These are phyloP conservation scores for Kazachstania taianensis DNA, from an alignment of 805 yeast genomes.

Conservation along the genomic window DNA sequence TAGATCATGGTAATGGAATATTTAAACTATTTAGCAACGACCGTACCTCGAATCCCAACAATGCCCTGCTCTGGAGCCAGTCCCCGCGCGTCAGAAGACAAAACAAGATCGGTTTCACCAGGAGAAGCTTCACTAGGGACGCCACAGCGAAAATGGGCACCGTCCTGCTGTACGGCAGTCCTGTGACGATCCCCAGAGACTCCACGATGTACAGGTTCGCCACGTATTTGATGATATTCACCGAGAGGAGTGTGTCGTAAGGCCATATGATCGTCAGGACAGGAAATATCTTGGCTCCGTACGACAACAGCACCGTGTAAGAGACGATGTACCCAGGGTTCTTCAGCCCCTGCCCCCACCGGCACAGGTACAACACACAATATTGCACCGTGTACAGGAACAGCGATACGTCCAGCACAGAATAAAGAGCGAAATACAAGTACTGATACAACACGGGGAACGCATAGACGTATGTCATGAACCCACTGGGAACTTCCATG, in stretches of 20 bases:
- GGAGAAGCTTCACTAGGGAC: constrained; percentile 11
- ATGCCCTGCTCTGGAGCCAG: neutral
- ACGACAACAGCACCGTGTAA: constrained; percentile 62
- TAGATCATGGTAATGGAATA: constrained; percentile 1
- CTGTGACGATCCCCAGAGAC: constrained; percentile 40
- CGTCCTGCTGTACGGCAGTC: constrained; percentile 20
- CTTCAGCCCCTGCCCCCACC: constrained; percentile 27
- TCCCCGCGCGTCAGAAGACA: constrained; percentile 13
- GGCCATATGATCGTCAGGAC: constrained; percentile 95
- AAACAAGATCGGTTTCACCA: constrained; percentile 17
- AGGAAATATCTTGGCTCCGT: constrained; percentile 76
- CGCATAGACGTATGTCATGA: constrained; percentile 19
- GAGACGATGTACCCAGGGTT: constrained; percentile 34
- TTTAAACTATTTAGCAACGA: neutral
- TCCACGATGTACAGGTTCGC: constrained; percentile 59
- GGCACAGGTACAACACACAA: constrained; percentile 14
- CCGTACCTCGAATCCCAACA: constrained; percentile 1
- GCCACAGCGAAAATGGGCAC: constrained; percentile 13
- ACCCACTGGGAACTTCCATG: neutral
- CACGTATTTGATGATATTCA: constrained; percentile 47
- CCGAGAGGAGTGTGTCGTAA: constrained; percentile 68
- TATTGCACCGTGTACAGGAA: constrained; percentile 33
- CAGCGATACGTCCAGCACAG: constrained; percentile 37
- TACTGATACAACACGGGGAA: constrained; percentile 42
- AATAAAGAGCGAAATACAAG: constrained; percentile 42